Evolutionary conservation across 495 filamentous ascomycete species (phyloP), one percentile per base, ranked within the genome.

Genomic region (Tirmania nivea): DNA sequence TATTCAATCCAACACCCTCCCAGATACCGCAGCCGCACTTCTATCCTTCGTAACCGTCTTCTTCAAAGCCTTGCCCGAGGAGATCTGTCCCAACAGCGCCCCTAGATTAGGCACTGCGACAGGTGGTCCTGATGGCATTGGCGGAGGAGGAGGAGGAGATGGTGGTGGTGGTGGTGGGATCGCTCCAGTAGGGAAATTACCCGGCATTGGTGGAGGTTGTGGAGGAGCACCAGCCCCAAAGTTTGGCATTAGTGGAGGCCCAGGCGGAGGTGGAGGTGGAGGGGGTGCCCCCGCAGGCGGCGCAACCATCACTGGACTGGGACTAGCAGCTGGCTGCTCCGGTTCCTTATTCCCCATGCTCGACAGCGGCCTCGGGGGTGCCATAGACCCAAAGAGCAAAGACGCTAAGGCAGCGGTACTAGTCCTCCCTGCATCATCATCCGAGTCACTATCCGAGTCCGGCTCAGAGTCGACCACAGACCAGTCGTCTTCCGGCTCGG

Each of bases 361-460:
- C 50, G 84, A 89, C 25, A 94, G 66, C 35, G 92, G 86, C 51
- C 89, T 79, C 19, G 90, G 90, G 45, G 90, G 90, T 10, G 75
- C 90, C 90, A 97, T 97, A 51, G 89, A 93, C 54, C 90, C 88
- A 67, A 97, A 96, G 34, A 97, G 76, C 56, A 87, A 90, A 36
- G 83, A 87, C 16, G 90, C 90, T 35, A 97, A 78, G 55, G 92
- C 83, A 56, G 88, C 89, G 48, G 90, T 89, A 57, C 79, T 86
- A 53, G 80, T 77, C 34, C 83, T 80, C 10, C 83, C 78, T 11
- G 79, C 79, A 21, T 83, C 80, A 52, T 78, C 77, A 25, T 72
- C 75, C 16, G 62, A 57, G 14, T 54, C 48, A 12, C 70, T 70
- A 37, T 85, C 83, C 16, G 81, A 79, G 37, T 85, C 83, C 59